Evolutionary conservation across 495 filamentous ascomycete genomes (phyloP).

Genomic region (Podospora pseudopauciseta): DNA sequence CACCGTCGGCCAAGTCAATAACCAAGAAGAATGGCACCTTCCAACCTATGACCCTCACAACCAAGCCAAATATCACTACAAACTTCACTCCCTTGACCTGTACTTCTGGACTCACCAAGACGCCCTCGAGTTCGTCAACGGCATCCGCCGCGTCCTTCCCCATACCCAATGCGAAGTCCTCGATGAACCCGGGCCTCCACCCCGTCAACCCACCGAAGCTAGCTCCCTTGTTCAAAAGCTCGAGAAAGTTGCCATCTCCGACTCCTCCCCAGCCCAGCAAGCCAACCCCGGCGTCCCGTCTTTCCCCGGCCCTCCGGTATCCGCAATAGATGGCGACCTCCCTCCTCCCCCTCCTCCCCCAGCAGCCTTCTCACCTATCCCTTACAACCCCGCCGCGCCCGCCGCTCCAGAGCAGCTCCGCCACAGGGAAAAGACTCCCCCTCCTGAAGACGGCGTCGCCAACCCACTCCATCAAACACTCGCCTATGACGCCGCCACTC

Average conservation of each 20-base stretch:
- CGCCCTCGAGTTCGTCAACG: slow-evolving; percentile 67
- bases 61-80: slow-evolving; percentile 67
- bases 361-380: slow-evolving; percentile 62
- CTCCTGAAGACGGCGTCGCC: slow-evolving; percentile 64
- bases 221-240: slow-evolving; percentile 82
- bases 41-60: slow-evolving; percentile 65
- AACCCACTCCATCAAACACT: slow-evolving; percentile 70
- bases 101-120: slow-evolving; percentile 86
- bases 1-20: slow-evolving; percentile 58
- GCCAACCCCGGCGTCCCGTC: slow-evolving; percentile 40
- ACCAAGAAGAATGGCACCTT: slow-evolving; percentile 70
- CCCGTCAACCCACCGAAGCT: slow-evolving; percentile 47
- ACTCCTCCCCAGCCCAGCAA: slow-evolving; percentile 40
- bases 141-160: slow-evolving; percentile 57
- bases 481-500: slow-evolving; percentile 55
- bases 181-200: slow-evolving; percentile 51
- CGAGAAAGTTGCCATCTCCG: slow-evolving; percentile 70
- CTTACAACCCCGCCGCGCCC: slow-evolving; percentile 89
- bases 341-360: slow-evolving; percentile 37
- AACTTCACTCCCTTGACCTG: slow-evolving; percentile 77
- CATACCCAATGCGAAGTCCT: slow-evolving; percentile 56
- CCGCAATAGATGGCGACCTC: slow-evolving; percentile 27
- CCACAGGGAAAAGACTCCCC: slow-evolving; percentile 86
- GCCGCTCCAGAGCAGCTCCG: slow-evolving; percentile 77
- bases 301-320: slow-evolving; percentile 41